Evolutionary conservation across 1,284 basidiomycete species (phyloP), one percentile per base, ranked within the genome.

Genomic region (Sphagnurus paluster): DNA sequence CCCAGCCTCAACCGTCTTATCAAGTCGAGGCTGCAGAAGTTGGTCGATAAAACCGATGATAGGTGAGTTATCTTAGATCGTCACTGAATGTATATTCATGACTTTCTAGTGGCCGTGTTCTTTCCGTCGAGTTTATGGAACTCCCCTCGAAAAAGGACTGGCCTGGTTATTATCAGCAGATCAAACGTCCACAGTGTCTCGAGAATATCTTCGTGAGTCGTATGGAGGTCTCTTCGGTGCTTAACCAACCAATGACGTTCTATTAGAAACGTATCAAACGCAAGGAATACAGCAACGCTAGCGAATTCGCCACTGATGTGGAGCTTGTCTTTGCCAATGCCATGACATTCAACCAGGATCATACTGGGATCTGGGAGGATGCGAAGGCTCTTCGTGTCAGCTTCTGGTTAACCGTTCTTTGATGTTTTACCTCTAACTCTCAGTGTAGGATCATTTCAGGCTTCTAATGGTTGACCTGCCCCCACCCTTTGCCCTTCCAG

Each of bases 251-350:
- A 34, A 23, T 47, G 53, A 26, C 54, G 42, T 39, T 49, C 39
- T 53, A 2, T 30, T 44, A 91, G 88, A 88, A 84, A 80, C 78
- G 74, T 37, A 69, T 91, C 53, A 88, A 89, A 59, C 77, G 78
- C 44, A 90, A 89, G 61, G 84, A 87, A 54, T 91, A 91, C 56
- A 55, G 60, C 23, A 75, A 75, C 1, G 69, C 82, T 1, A 71
- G 78, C 4, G 84, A 89, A 29, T 93, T 95, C 60, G 87, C 87
- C 42, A 79, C 80, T 23, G 94, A 97, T 54, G 85, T 94, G 5
- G 91, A 94, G 59, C 79, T 93, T 34, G 87, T 97, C 37, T 96
- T 94, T 68, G 79, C 82, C n/a, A 98, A 98, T 63, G 94, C 94
- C 2, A 76, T 92, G 64, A 68, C 77, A 42, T 91, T 90, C 67